Base-by-base conservation (phyloP, 2,329 filamentous ascomycete species). In the Aspergillus texensis region DNA sequence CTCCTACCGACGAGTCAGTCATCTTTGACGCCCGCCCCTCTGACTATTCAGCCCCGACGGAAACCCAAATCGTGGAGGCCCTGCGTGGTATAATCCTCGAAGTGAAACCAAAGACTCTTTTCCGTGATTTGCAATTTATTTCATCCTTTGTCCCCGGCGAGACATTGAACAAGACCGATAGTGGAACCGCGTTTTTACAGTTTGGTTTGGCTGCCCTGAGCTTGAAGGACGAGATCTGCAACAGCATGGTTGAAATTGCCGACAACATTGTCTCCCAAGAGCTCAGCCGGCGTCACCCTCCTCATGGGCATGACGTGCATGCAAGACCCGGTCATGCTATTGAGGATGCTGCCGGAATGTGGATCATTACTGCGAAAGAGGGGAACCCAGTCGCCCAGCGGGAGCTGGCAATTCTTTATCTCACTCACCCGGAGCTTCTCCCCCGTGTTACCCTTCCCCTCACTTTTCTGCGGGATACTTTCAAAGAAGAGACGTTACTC, bases 291-390 rank as follows among this genome's bases (percentile, higher is more conserved):
- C 77, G 78, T 12, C 74, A 78, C 56, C 72, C 72, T 12, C 71
- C 71, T 14, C 69, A 69, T 16, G 69, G 71, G 11, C 69, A 72
- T 34, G 75, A 76, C 36, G 73, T 73, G 62, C 71, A 72, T 41
- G 66, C 71, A 26, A 70, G 72, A 1, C 66, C 72, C 4, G 71
- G 73, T 43, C 69, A 76, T 66, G 71, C 72, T 30, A 75, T 88
- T 61, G 86, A 88, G 54, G 93, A 97, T 74, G 94, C 93, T 0
- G 94, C 91, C 3, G 88, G 86, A 69, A 95, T 98, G 89, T 93
- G 92, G 84, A 91, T 92, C 66, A 95, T 97, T 74, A 94, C 94
- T 1, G 95, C 95, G 19, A 95, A 94, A 75, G 95, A 99, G 79
- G 94, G 94, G 45, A 88, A 94, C 65, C 86, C 93, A 0, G 91